Evolutionary conservation across 176 grass and related monocot species (phyloP), one percentile per base, ranked within the genome.

Genomic region (Oryza australiensis): DNA sequence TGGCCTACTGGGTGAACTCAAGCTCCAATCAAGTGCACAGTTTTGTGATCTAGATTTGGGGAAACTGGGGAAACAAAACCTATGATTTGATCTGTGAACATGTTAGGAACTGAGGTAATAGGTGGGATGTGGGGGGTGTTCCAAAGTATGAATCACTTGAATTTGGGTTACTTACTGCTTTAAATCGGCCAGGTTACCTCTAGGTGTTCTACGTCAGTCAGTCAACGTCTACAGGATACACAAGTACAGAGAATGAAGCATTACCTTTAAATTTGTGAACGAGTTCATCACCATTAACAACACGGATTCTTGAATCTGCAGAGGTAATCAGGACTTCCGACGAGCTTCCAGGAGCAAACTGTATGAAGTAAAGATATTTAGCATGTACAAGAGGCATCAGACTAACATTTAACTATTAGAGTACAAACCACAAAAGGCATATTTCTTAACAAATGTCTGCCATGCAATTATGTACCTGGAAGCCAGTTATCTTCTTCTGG

Each of bases 261-360:
- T 41, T 93, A 95, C 96, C 96, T 99, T 99, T 99, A 48, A 95
- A 94, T 78, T 99, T 99, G 81, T 99, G 96, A 84, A 95, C 91
- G 34, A 95, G 73, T 71, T 99, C 93, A 30, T 86, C 86, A 2
- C 96, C 93, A 78, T 95, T 95, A 68, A 99, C 89, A 80, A 99
- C 93, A 68, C 96, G 92, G 57, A 99, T 99, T 92, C 96, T 95
- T 82, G 96, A 99, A 91, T 99, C 96, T 29, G 96, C 96, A 23
- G 96, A 99, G 66, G 96, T 99, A 70, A 99, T 88, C 73, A 99
- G 91, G 33, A 95, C 93, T 90, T 99, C 93, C 12, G 89, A 95
- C 22, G 83, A 91, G 75, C 93, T 99, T 78, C 91, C 96, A 75
- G 96, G 96, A 82, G 91, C 89, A 90, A 95, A 99, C 96, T 99